Evolutionary conservation across 306 rosid genomes (phyloP), one percentile per base, ranked within the genome.

Genomic region (Canavalia ensiformis): DNA sequence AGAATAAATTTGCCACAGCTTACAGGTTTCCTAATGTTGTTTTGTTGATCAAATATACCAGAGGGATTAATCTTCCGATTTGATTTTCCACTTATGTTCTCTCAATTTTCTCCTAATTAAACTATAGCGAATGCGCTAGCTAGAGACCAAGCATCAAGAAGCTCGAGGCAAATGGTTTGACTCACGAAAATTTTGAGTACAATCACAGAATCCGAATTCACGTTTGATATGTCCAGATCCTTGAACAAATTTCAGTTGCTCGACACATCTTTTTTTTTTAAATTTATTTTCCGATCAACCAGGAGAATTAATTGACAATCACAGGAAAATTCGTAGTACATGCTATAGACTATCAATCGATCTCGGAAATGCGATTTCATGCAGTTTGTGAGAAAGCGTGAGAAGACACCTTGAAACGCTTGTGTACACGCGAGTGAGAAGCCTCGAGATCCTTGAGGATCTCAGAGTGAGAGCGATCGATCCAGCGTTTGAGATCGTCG

Each of bases 401-500:
- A 77, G 54, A 72, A 46, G 65, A 41, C 45, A 91, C 99, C 99
- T 93, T 95, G 74, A 88, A 86, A 49, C 95, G 95, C 89, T 91
- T 93, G 78, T 89, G 90, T 68, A 91, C 92, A 68, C 97, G 97
- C 41, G 95, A 89, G 4, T 83, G 74, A 41, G 95, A 89, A 78
- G 97, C 91, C 31, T 93, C 97, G 62, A 89, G 86, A 46, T 95
- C 94, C 82, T 90, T 91, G 82, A 93, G 70, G 68, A 95, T 88
- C 89, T 91, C 94, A 1, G 95, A 87, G 88, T 95, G 97, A 77
- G 97, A 91, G 18, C 84, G 88, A 74, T 95, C 99, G 67, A 92
- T 71, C 60, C 85, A 90, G 75, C 93, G 88, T 87, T 89, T 92
- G 79, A 93, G 91, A 83, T 93, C 95, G 50, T 62, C 83, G 59